These are phyloP conservation scores for Collybia nuda DNA, from an alignment of 768 basidiomycete genomes.

Conservation along the genomic window DNA sequence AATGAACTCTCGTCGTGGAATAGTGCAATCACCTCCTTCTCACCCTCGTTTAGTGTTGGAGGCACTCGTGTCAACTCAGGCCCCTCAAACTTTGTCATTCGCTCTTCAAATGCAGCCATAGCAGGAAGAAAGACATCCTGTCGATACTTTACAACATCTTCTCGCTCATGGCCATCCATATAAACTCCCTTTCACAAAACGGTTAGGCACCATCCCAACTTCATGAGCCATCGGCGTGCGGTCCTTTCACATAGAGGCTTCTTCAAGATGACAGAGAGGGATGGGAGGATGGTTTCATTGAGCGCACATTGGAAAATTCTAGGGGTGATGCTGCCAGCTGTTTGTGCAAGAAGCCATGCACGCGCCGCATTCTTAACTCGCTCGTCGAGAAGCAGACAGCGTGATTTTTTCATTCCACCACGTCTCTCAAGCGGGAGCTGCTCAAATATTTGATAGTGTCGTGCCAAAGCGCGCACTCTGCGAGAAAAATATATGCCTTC, in stretches of 20 bases:
- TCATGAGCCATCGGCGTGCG: slow-evolving; percentile 35
- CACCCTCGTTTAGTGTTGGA: slow-evolving; percentile 20
- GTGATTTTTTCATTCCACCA: slow-evolving; percentile 17
- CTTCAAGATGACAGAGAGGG: slow-evolving; percentile 23
- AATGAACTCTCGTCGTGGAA: slow-evolving; percentile 32
- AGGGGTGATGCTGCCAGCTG: slow-evolving; percentile 28
- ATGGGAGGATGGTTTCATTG: slow-evolving; percentile 27
- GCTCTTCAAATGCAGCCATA: slow-evolving; percentile 22
- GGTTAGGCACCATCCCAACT: slow-evolving; percentile 29
- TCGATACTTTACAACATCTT: slow-evolving; percentile 31
- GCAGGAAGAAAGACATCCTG: slow-evolving; percentile 25
- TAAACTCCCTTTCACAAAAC: slow-evolving; percentile 30
- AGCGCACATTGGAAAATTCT: slow-evolving; percentile 19
- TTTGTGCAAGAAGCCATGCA: slow-evolving; percentile 19
- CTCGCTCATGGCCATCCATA: slow-evolving; percentile 36
- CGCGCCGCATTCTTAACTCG: slow-evolving; percentile 9
- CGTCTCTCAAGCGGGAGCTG: slow-evolving; percentile 25
- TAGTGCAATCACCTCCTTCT: slow-evolving; percentile 20
- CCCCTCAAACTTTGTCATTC: slow-evolving; percentile 19
- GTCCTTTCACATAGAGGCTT: slow-evolving; percentile 26
- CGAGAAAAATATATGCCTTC: slow-evolving; percentile 22
- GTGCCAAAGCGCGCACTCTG: slow-evolving; percentile 25
- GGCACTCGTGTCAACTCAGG: slow-evolving; percentile 9
- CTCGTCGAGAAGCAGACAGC: slow-evolving; percentile 21
- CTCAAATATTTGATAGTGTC: slow-evolving; percentile 36